Evolutionary conservation across 495 filamentous ascomycete genomes (phyloP), one percentile per base, ranked within the genome.

Genomic region (Hypoxylon rickii): DNA sequence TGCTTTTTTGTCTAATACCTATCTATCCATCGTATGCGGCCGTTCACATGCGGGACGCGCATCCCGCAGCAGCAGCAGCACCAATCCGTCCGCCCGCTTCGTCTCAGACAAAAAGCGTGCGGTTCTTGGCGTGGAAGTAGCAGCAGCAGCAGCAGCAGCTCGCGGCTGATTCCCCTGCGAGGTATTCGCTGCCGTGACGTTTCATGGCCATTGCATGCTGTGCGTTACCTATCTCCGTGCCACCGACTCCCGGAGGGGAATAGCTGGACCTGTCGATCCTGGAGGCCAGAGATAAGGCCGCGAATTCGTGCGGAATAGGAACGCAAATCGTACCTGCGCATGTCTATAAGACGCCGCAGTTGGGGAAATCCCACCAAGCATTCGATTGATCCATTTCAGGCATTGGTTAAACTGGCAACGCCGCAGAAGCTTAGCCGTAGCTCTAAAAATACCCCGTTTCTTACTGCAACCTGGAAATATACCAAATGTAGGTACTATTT

Each of bases 391-490:
- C 56, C 44, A 47, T 53, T 54, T 48, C 38, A 43, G 32, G 32
- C 48, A 6, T 59, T 13, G 29, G 36, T 36, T n/a, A n/a, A n/a
- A n/a, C n/a, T n/a, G n/a, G 47, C 22, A 52, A 58, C 54, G 37
- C 41, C 19, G 40, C 26, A 38, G 48, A 59, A 59, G 48, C 48
- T 59, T 48, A 53, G 43, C 55, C 55, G 55, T 52, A 43, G 42
- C 33, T 44, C 20, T 21, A 21, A 47, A 16, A 10, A 6, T 10
- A 17, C 33, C 39, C 40, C 40, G 24, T 51, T 13, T 19, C 20
- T 15, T 44, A 34, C 19, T 45, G 46, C 40, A n/a, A n/a, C n/a
- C n/a, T n/a, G n/a, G n/a, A n/a, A n/a, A n/a, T n/a, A n/a, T n/a
- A n/a, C n/a, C n/a, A n/a, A n/a, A n/a, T n/a, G n/a, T n/a, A n/a